Evolutionary conservation across 495 filamentous ascomycete genomes (phyloP).

Genomic region (Stereocaulon alpinum): DNA sequence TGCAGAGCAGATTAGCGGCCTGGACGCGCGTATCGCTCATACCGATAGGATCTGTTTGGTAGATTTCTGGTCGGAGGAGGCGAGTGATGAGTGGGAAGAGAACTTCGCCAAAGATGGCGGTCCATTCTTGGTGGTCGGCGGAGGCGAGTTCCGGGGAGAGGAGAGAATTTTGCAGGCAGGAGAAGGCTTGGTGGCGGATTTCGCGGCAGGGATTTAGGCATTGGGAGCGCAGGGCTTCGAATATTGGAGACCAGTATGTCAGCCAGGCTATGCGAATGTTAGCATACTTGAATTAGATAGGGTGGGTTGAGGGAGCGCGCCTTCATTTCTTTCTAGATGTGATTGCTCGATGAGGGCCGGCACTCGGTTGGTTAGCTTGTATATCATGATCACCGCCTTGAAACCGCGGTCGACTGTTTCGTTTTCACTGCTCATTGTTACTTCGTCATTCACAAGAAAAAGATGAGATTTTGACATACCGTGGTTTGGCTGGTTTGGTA

Average conservation of each 20-base stretch:
- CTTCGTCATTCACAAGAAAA: conserved; percentile 1
- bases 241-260: conserved; percentile 95
- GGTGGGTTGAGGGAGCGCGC: conserved; percentile 33
- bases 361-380: conserved; percentile 66
- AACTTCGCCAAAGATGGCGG: conserved; percentile 85
- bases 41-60: conserved; percentile 78
- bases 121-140: conserved; percentile 76
- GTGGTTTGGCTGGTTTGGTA: conserved; percentile 46
- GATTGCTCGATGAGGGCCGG: conserved; percentile 83
- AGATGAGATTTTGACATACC: conserved; percentile 33
- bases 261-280: conserved; percentile 64
- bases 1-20: conserved; percentile 82
- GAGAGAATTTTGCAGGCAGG: conserved; percentile 76
- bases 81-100: conserved; percentile 87
- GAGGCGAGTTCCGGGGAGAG: conserved; percentile 71
- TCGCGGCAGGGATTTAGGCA: conserved; percentile 93
- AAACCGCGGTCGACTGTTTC: conserved; percentile 66
- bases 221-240: conserved; percentile 75
- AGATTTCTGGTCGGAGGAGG: conserved; percentile 90
- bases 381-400: conserved; percentile 70
- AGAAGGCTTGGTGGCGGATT: conserved; percentile 78
- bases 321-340: conserved; percentile 80
- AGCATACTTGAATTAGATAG: conserved; percentile 1
- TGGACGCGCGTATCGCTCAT: conserved; percentile 95
- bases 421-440: conserved; percentile 46